Percentiles rank a stretch among this genome's conserved stretches.
Conservation (phyloP, 140 eudicot species). For the Senecio squalidus region DNA sequence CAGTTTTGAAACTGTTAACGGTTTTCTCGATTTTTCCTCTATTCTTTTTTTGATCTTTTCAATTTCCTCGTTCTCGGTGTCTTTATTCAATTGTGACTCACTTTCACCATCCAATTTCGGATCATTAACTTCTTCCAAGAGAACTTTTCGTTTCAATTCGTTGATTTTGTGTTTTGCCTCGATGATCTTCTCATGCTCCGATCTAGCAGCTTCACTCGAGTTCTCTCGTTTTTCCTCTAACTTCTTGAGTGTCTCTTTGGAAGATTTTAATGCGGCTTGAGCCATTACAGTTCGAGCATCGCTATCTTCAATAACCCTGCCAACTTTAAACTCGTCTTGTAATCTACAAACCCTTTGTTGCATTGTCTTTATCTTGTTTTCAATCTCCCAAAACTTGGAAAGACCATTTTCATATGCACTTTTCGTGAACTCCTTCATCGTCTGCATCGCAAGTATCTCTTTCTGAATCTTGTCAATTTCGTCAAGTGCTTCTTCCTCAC, state of each 20-base stretch:
- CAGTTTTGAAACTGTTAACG: slow-evolving; percentile 53
- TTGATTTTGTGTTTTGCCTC: slow-evolving; percentile 37
- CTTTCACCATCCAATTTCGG: neutral
- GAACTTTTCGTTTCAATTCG: slow-evolving; percentile 32
- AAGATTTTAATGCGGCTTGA: slow-evolving; percentile 74
- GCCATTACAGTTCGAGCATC: slow-evolving; percentile 97
- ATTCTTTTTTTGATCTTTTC: slow-evolving; percentile 28
- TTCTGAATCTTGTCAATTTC: slow-evolving; percentile 84
- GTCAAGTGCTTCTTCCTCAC: slow-evolving; percentile 44
- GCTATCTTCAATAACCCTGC: slow-evolving; percentile 60
- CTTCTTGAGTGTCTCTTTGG: slow-evolving; percentile 58
- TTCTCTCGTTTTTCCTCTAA: slow-evolving; percentile 61
- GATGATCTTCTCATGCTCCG: slow-evolving; percentile 45
- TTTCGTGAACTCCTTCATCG: slow-evolving; percentile 79
- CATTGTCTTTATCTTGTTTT: slow-evolving; percentile 57
- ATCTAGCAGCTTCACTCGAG: slow-evolving; percentile 39
- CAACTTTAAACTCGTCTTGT: slow-evolving; percentile 68
- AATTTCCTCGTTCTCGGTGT: slow-evolving; percentile 22
- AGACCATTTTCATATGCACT: slow-evolving; percentile 77
- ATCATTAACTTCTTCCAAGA: slow-evolving; percentile 17
- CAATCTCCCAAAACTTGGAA: slow-evolving; percentile 61
- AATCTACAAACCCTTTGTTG: slow-evolving; percentile 55
- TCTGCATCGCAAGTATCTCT: slow-evolving; percentile 67
- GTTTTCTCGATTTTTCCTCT: slow-evolving; percentile 26
- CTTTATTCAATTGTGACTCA: slow-evolving; percentile 14